Base-by-base conservation (phyloP, 352 stramenopile species). In the Peronosclerospora sorghi region DNA sequence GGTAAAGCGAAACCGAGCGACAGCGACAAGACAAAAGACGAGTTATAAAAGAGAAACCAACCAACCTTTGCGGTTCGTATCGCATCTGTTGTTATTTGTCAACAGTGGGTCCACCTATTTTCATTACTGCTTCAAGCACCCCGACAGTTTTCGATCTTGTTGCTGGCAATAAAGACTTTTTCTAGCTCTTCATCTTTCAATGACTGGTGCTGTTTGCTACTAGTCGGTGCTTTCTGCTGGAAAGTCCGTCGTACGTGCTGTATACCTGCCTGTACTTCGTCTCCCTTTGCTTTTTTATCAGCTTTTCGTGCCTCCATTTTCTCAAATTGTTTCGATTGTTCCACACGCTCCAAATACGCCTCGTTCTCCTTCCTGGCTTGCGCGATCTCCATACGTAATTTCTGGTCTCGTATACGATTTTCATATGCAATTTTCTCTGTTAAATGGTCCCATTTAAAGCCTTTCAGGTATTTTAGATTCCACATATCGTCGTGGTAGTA, bases 391-490 rank as follows among this genome's bases (percentile, higher is more conserved):
- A 89, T 76, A 35, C 78, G 78, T 50, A 94, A 52, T 48, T 86
- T 89, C 58, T 92, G 77, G 38, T 85, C 73, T 15, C 82, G 79
- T 20, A 94, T 84, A 23, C 80, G 77, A 41, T 91, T 86, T 48
- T 94, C 82, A 48, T 91, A 92, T 5, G 76, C 93, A 48, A 98
- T 91, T 64, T 98, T 99, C 67, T 99, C 96, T 2, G 95, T 98
- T 24, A 99, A 65, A 54, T 98, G 91, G 30, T 89, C 78, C 96
- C 96, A 99, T 65, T 98, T 97, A 65, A 99, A 99, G 15, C 94
- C 92, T 29, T 85, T 87, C 51, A 99, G 72, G 74, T 98, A 99
- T 70, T 99, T 99, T 48, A 99, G 66, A 62, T 97, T 98, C 96
- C 96, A 99, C 21, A 98, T 86, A 61, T 98, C 85, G 57, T 97